A percentile compares a stretch with the other conserved stretches of the same genome.
These are phyloP conservation scores for Candida awuae DNA, from an alignment of 805 yeast genomes.

Conservation along the genomic window DNA sequence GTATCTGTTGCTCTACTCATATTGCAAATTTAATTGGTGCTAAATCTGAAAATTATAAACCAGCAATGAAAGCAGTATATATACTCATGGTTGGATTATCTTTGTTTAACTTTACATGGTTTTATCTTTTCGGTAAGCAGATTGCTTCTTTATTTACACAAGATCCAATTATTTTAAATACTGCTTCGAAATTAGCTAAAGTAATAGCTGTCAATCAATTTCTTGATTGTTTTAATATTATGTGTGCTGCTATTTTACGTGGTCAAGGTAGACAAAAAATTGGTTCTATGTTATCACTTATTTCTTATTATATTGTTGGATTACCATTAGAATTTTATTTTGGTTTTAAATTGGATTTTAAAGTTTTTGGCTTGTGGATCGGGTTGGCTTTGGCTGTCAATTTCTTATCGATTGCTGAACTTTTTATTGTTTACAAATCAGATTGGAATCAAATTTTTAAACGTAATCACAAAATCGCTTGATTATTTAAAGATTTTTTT, in stretches of 20 bases:
- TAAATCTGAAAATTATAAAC: constrained; percentile 29
- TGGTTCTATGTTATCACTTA: constrained; percentile 40
- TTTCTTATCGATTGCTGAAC: constrained; percentile 33
- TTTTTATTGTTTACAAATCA: constrained; percentile 34
- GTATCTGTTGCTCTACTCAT: constrained; percentile 45
- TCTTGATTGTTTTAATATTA: constrained; percentile 39
- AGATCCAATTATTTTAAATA: constrained; percentile 31
- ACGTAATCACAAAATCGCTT: constrained; percentile 20
- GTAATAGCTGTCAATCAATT: constrained; percentile 46
- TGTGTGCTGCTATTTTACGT: constrained; percentile 40
- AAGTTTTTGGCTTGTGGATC: constrained; percentile 42
- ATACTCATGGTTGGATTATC: constrained; percentile 28
- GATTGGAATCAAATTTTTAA: constrained; percentile 48
- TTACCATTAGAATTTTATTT: constrained; percentile 39
- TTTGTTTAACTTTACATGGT: constrained; percentile 31
- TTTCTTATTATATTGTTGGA: constrained; percentile 41
- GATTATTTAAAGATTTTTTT: no score
- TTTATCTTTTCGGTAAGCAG: constrained; percentile 30
- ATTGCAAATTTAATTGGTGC: constrained; percentile 49
- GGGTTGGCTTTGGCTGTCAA: constrained; percentile 38
- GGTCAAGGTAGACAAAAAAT: constrained; percentile 50
- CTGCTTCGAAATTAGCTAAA: constrained; percentile 34
- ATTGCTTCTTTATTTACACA: constrained; percentile 36
- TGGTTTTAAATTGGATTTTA: constrained; percentile 34
- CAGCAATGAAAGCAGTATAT: constrained; percentile 33